Evolutionary conservation across 495 filamentous ascomycete genomes (phyloP).

Genomic region (Melanomma pulvis-pyrius): DNA sequence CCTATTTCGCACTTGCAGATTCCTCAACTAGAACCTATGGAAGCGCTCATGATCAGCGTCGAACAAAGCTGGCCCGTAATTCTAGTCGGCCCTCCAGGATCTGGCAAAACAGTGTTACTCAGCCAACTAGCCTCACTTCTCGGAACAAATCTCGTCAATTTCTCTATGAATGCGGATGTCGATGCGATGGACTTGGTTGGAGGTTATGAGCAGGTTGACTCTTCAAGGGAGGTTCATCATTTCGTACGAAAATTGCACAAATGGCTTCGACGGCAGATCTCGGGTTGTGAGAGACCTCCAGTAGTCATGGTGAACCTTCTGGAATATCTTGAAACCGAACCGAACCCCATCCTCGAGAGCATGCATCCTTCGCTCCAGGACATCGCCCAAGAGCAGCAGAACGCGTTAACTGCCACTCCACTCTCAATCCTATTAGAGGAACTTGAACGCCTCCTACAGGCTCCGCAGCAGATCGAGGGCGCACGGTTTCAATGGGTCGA

Average conservation of each 20-base stretch:
- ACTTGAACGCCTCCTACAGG: neutral
- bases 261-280: conserved; percentile 57
- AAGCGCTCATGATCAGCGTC: conserved; percentile 85
- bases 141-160: conserved; percentile 72
- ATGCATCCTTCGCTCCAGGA: conserved; percentile 7
- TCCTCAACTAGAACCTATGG: conserved; percentile 65
- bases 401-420: neutral
- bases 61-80: conserved; percentile 87
- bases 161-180: conserved; percentile 87
- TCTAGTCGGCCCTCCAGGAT: conserved; percentile 80
- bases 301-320: conserved; percentile 8
- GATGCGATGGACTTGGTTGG: conserved; percentile 97
- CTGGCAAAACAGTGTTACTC: conserved; percentile 81
- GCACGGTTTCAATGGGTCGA: conserved; percentile 97
- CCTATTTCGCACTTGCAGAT: conserved; percentile 36
- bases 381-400: conserved; percentile 1
- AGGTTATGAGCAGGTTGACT: conserved; percentile 92
- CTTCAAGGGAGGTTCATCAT: conserved; percentile 64
- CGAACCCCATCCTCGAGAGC: neutral
- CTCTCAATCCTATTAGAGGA: conserved; percentile 25
- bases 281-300: conserved; percentile 33
- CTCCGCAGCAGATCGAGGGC: conserved; percentile 48
- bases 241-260: conserved; percentile 58
- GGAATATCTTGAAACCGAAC: conserved; percentile 1
- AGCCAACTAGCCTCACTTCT: conserved; percentile 74